Evolutionary conservation across 225 moss, liverwort and hornwort genomes (phyloP).

Genomic region (Sphagnum contortum): DNA sequence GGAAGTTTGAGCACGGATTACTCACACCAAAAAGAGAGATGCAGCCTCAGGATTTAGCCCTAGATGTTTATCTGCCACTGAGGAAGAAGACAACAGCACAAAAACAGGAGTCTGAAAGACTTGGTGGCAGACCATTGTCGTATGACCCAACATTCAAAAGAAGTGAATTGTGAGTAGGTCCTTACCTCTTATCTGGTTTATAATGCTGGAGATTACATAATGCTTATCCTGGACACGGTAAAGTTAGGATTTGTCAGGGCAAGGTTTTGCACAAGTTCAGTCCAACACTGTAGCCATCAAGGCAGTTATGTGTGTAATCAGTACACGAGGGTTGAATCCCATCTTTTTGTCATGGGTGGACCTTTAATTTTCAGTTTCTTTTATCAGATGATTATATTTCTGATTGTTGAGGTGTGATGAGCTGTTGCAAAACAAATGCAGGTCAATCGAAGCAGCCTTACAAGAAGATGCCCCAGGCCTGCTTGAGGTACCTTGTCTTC

Average conservation of each 20-base stretch:
- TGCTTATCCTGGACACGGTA: too few species aligned
- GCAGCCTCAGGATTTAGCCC: slow-evolving; percentile 11
- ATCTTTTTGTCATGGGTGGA: too few species aligned
- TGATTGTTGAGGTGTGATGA: too few species aligned
- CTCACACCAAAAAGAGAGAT: slow-evolving; percentile 7
- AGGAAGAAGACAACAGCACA: slow-evolving; percentile 3
- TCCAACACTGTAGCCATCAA: too few species aligned
- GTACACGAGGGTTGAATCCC: too few species aligned
- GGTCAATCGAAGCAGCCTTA: slow-evolving; percentile 53
- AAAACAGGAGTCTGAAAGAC: slow-evolving; percentile 6
- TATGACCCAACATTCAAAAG: slow-evolving; percentile 20
- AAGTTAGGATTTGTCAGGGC: too few species aligned
- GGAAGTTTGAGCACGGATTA: neutral
- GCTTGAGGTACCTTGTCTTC: slow-evolving; percentile 31
- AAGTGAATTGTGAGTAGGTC: slow-evolving; percentile 36
- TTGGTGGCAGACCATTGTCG: slow-evolving; percentile 18
- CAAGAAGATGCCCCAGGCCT: slow-evolving; percentile 69
- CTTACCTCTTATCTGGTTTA: too few species aligned
- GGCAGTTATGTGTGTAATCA: too few species aligned
- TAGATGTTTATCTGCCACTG: slow-evolving; percentile 2
- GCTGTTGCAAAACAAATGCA: slow-evolving; percentile 5
- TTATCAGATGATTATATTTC: too few species aligned
- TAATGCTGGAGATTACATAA: too few species aligned
- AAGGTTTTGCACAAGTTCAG: too few species aligned
- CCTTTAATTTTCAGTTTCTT: too few species aligned